Base-by-base conservation (phyloP, 2,329 filamentous ascomycete genomes). In the Alternaria gaisen region DNA sequence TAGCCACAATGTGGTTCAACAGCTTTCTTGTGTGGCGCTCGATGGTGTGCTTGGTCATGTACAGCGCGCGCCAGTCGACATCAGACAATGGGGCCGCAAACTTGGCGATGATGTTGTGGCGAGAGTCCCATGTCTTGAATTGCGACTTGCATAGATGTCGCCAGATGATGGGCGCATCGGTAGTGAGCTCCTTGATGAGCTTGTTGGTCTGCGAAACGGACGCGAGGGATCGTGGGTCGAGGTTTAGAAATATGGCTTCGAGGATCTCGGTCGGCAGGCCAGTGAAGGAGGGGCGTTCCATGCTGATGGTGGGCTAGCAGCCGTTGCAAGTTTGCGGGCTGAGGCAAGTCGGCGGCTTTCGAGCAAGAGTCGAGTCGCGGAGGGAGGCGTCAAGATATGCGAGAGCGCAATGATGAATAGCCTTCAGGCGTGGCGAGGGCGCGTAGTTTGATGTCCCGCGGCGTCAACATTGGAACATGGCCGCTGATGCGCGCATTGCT, bases 181-280 rank as follows among this genome's bases (percentile, higher is more conserved):
- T 86, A 24, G 89, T 87, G 57, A 96, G 82, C 48, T 83, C 82
- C 69, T 87, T 82, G 69, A 94, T 85, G 60, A 88, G 87, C 67
- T 82, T 87, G 22, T 87, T 92, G 11, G 90, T 83, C 26, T 82
- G 67, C 85, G 90, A 72, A 79, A 87, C 74, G 80, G 83, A 79
- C 43, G 85, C 76, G 32, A 86, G 80, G 40, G 82, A 82, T 44
- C 69, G 69, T 9, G 86, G 84, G 50, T 83, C 80, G 52, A 88
- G 82, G 73, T 88, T 88, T 64, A 85, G 83, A 67, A 97, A 84
- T 67, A 98, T 91, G 54, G 89, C 86, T 74, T 92, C 88, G 70
- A 98, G 84, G 64, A 98, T 87, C 82, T 99, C 95, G 78, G 94
- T 91, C 41, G 94, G 94, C 36, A 95, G 83, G 18, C 63, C 55